Base-by-base conservation (phyloP, 1,139 yeast genomes). In the Kodamaea alishanica region DNA sequence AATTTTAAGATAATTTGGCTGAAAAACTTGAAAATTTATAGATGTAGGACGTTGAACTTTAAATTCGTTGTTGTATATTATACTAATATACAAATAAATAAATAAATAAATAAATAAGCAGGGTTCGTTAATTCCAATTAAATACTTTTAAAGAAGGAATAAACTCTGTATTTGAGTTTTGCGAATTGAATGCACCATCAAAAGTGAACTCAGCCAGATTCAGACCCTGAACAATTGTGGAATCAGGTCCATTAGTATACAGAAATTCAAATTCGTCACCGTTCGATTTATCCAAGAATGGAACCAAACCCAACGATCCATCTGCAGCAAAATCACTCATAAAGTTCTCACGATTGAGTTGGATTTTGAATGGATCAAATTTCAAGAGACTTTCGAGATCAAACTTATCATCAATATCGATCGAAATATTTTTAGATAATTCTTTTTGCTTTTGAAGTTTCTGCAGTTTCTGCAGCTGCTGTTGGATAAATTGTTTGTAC, bases 241-340 rank as follows among this genome's bases (percentile, higher is more conserved):
- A 23, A 9, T 9, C 9, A n/a, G 23, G 9, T 8, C 4, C n/a
- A 8, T 10, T 23, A 11, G 29, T 12, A 28, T 15, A 15, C 20
- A 20, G 3, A n/a, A 8, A 20, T 31, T 8, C 10, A n/a, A 8
- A 20, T 31, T 8, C 10, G 23, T 9, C 11, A 15, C 4, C 20
- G 4, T 15, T 15, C 20, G 20, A 15, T 6, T 27, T 28, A 12
- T 35, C 77, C 41, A 79, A 58, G 48, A 78, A 73, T 12, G 80
- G 80, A 2, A 79, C 83, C 42, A 80, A 60, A 0, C 85, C 87
- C 33, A 80, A 58, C 0, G 86, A 80, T 0, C 85, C 85, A 60
- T 80, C 87, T 9, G 84, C 84, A 8, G 80, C 84, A 58, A 79
- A 80, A 45, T 78, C 84, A 46, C 67, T 67, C 48, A 70, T 57